Evolutionary conservation across 2,329 filamentous ascomycete species (phyloP).

Genomic region (Colletotrichum sp.): DNA sequence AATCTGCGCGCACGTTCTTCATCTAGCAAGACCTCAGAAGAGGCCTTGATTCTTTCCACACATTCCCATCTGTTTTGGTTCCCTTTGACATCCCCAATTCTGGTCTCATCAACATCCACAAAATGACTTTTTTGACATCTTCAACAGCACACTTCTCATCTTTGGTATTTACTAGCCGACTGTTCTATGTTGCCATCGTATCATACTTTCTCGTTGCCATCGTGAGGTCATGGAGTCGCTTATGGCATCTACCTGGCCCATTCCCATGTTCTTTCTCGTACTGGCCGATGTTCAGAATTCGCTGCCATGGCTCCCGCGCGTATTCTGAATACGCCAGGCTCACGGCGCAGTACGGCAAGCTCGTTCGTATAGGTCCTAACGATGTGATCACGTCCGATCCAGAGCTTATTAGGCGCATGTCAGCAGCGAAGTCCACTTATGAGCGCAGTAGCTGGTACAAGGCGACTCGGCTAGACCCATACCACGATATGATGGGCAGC

Average conservation of each 20-base stretch:
- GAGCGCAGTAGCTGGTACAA: slow-evolving; percentile 48
- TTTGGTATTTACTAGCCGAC: neutral
- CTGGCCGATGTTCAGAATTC: slow-evolving; percentile 1
- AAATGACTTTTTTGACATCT: neutral
- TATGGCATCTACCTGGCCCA: neutral
- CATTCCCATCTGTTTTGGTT: neutral
- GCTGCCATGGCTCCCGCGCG: neutral
- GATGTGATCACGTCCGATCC: slow-evolving; percentile 44
- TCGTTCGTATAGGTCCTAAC: slow-evolving; percentile 49
- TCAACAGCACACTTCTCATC: neutral
- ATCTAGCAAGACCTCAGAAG: neutral
- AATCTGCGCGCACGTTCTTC: neutral
- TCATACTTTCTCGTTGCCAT: neutral
- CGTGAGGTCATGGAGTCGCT: neutral
- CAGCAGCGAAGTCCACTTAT: slow-evolving; percentile 39
- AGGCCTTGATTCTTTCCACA: neutral
- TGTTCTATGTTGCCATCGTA: neutral
- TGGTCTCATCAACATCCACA: neutral
- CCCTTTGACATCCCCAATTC: neutral
- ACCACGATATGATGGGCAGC: slow-evolving; percentile 25
- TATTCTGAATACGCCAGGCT: neutral
- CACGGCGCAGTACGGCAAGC: neutral
- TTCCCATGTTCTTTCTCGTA: neutral
- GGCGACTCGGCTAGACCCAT: slow-evolving; percentile 54
- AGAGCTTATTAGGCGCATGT: slow-evolving; percentile 41